Percentiles rank a stretch among this genome's conserved stretches.
phyloP scores from a whole-genome alignment of 768 basidiomycete genomes.

The Porphyrellus cyaneotinctus region DNA sequence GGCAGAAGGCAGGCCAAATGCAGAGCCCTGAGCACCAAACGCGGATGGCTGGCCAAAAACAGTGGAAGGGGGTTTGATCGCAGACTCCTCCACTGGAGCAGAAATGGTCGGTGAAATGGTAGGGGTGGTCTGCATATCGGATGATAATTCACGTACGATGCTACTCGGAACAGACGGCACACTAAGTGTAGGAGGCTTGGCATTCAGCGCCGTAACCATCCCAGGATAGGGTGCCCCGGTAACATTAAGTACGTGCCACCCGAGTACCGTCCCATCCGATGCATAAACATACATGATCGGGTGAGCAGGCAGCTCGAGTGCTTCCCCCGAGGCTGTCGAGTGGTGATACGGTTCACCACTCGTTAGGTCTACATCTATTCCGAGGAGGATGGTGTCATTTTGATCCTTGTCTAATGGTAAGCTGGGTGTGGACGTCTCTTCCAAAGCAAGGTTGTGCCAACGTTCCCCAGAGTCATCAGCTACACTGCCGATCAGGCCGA shows the following conservation, averaged over 20 bases:
- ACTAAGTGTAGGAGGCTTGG: slow-evolving; percentile 4
- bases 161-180: slow-evolving; percentile 12
- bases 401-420: slow-evolving; percentile 66
- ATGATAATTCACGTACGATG: slow-evolving; percentile 27
- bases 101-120: slow-evolving; percentile 18
- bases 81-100: slow-evolving; percentile 16
- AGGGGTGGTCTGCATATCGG: slow-evolving; percentile 31
- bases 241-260: slow-evolving; percentile 64
- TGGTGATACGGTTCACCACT: slow-evolving; percentile 37
- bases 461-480: slow-evolving; percentile 28
- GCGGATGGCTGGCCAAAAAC: slow-evolving; percentile 35
- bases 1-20: slow-evolving; percentile 32
- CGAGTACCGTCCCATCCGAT: slow-evolving; percentile 73
- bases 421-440: slow-evolving; percentile 49
- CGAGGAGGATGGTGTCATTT: slow-evolving; percentile 67
- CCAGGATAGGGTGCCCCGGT: slow-evolving; percentile 52
- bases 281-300: slow-evolving; percentile 74
- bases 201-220: slow-evolving; percentile 37
- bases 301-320: slow-evolving; percentile 40
- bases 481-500: slow-evolving; percentile 41
- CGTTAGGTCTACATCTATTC: slow-evolving; percentile 65
- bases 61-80: slow-evolving; percentile 30
- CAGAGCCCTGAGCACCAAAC: slow-evolving; percentile 22
- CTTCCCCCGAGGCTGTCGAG: slow-evolving; percentile 40
- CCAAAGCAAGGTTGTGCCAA: slow-evolving; percentile 45